Base-by-base conservation (phyloP, 345 rosid species). In the Citrus unshiu region DNA sequence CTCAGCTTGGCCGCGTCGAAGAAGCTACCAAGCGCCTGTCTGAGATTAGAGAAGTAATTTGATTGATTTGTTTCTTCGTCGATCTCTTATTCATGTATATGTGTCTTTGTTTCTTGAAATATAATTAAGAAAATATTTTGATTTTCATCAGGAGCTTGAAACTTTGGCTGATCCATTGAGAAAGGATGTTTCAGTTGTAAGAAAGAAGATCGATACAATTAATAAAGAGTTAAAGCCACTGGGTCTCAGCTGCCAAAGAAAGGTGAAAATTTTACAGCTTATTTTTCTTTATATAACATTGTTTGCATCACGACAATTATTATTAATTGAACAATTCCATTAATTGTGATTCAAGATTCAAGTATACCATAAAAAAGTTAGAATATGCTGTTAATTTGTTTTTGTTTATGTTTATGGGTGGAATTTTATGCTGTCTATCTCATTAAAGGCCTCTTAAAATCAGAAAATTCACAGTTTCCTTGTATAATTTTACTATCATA, bases 1-100 rank as follows among this genome's bases (percentile, higher is more conserved):
- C 89, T 76, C 91, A 91, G 73, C 79, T 96, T 22, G 99, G 95
- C 70, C 92, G 90, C 0, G 95, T 86, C 0, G 94, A 93, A 76
- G 97, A 89, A 77, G 93, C 93, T 5, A 88, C 93, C 18, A 90
- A 86, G 80, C 92, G 89, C 70, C 78, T 96, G 85, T 91, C 93
- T 8, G 97, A 91, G 83, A 94, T 96, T 83, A 92, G 89, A 5
- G 97, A 92, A 77, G 98, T 94, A 87, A 87, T 91, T 84, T 75
- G 40, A 39, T 9, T 35, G 1, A 78, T 30, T 10, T 12, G 22
- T 12, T 54, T 6, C 25, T 34, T 39, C 6, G 37, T 19, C 4
- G 4, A 37, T 32, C n/a, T 6, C 40, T 6, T 46, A 12, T 46
- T 13, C 51, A 46, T 46, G 51, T 46, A 13, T 43, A 43, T 46